Conservation (phyloP, 2,329 filamentous ascomycete genomes). For the Furcasterigmium furcatum region DNA sequence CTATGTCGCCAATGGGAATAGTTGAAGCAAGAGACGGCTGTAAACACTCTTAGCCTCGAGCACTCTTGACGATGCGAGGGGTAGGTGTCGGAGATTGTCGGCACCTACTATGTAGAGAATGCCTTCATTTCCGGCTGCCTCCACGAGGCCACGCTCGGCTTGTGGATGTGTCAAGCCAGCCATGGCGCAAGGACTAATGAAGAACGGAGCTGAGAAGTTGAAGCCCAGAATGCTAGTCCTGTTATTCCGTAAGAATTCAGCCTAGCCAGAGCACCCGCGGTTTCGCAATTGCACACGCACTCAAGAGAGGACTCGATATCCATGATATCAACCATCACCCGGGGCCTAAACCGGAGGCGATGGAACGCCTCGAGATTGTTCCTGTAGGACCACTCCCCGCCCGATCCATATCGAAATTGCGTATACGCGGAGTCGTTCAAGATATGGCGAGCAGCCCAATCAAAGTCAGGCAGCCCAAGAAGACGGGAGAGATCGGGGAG, state of each 20-base stretch:
- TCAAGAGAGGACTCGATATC: slow-evolving; percentile 16
- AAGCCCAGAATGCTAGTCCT: slow-evolving; percentile 38
- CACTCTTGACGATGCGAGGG: too few relatives aligned
- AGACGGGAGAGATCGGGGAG: slow-evolving; percentile 33
- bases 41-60: too few relatives aligned
- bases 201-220: slow-evolving; percentile 40
- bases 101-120: slow-evolving; percentile 35
- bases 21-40: slow-evolving; percentile 14
- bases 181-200: slow-evolving; percentile 37
- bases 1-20: slow-evolving; percentile 16
- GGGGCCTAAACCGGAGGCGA: slow-evolving; percentile 34
- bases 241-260: too few relatives aligned
- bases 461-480: slow-evolving; percentile 42
- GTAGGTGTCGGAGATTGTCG: too few relatives aligned
- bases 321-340: slow-evolving; percentile 36
- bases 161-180: slow-evolving; percentile 31
- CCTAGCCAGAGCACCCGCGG: too few relatives aligned
- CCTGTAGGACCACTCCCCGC: slow-evolving; percentile 43
- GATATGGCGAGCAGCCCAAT: slow-evolving; percentile 37
- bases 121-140: slow-evolving; percentile 31
- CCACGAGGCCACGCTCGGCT: slow-evolving; percentile 36
- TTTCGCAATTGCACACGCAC: too few relatives aligned
- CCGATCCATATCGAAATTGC: slow-evolving; percentile 43
- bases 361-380: slow-evolving; percentile 46
- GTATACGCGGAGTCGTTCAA: slow-evolving; percentile 35